phyloP scores from a whole-genome alignment of 2,329 filamentous ascomycete species.

The Colletotrichum sublineola region DNA sequence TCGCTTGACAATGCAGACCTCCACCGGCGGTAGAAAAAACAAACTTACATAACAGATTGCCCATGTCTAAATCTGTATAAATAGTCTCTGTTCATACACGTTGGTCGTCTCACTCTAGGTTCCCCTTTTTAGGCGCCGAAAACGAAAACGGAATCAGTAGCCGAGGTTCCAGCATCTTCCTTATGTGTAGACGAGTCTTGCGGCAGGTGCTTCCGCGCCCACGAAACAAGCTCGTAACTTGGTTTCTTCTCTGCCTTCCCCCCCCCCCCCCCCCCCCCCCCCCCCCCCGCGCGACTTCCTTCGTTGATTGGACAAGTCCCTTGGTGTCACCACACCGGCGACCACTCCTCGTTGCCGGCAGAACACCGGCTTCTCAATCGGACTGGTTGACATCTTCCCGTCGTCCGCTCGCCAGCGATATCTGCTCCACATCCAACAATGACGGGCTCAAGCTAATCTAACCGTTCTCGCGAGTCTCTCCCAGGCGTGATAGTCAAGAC shows the following conservation, averaged over 20 bases:
- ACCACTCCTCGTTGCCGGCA: background rate
- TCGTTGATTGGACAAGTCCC: background rate
- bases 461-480: background rate
- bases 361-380: background rate
- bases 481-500: background rate
- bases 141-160: background rate
- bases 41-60: background rate
- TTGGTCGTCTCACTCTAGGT: background rate
- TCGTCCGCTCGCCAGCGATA: background rate
- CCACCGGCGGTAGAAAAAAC: background rate
- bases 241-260: too few species aligned
- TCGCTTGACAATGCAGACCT: conserved; percentile 15
- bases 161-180: background rate
- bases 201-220: background rate
- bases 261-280: too few species aligned
- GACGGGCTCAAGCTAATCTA: background rate
- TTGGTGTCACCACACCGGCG: background rate
- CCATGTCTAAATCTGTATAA: conserved; percentile 17
- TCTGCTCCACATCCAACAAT: background rate
- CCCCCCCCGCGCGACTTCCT: too few species aligned
- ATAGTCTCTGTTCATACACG: conserved; percentile 17
- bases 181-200: background rate
- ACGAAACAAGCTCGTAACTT: background rate
- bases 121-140: background rate
- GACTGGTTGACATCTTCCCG: background rate